Evolutionary conservation across 1,284 basidiomycete species (phyloP).

Genomic region (Puccinia hordei): DNA sequence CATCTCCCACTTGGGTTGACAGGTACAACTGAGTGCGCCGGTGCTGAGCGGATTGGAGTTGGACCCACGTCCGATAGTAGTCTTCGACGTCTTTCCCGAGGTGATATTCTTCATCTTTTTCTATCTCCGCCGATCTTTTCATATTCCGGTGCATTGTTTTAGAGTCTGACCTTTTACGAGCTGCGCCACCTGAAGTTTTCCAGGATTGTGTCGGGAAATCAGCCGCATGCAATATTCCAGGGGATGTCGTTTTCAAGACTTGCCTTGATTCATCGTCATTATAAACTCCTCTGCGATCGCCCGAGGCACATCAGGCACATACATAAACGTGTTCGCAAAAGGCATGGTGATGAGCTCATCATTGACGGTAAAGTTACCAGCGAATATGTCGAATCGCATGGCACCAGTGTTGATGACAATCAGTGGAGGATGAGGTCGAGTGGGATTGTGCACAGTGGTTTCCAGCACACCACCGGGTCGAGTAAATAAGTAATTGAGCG

Average conservation of each 20-base stretch:
- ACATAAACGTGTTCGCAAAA: constrained; percentile 65
- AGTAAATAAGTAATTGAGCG: constrained; percentile 53
- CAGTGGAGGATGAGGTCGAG: constrained; percentile 49
- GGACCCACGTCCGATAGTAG: constrained; percentile 22
- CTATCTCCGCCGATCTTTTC: not conserved
- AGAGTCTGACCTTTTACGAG: not conserved
- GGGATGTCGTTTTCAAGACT: not conserved
- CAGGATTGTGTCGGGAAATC: not conserved
- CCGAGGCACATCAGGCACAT: constrained; percentile 55
- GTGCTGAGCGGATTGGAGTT: constrained; percentile 10
- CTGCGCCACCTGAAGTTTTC: constrained; percentile 17
- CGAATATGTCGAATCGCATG: constrained; percentile 57
- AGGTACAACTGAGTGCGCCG: not conserved
- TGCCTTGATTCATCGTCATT: constrained; percentile 54
- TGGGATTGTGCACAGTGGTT: constrained; percentile 46
- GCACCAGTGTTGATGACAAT: constrained; percentile 56
- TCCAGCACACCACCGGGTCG: constrained; percentile 52
- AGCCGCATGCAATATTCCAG: not conserved
- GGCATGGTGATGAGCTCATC: constrained; percentile 66
- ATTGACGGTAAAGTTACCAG: constrained; percentile 57
- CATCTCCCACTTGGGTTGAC: not conserved
- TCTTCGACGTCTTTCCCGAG: constrained; percentile 36
- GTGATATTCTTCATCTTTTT: constrained; percentile 38
- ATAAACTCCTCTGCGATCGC: constrained; percentile 52
- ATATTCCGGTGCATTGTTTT: constrained; percentile 6